Evolutionary conservation across 2,329 filamentous ascomycete genomes (phyloP), one percentile per base, ranked within the genome.

Genomic region (Penicillium sp.): DNA sequence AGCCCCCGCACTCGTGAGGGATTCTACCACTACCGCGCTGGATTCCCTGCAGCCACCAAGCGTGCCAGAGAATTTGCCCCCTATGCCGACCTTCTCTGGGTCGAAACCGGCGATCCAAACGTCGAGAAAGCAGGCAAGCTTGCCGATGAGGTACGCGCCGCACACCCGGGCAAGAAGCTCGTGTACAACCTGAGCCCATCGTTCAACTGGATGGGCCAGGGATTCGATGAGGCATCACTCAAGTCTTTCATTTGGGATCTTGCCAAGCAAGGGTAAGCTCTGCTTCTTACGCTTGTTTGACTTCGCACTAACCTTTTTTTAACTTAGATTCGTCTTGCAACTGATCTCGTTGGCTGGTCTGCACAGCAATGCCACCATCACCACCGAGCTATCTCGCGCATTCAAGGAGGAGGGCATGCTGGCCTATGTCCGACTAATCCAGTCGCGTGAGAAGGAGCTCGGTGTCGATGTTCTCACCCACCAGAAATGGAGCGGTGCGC

Each of bases 131-230:
- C 86, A 0, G 71, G 76, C 3, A 72, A 75, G 34, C 87, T 98
- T 35, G 85, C 85, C 9, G 75, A 76, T 8, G 77, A 87, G 30
- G 92, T 98, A 44, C 79, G 84, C 37, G 66, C 70, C 0, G 71
- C 68, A 3, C 72, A 78, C 54, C 86, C 88, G 0, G 80, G 78
- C 44, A 96, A 96, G 75, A 84, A 85, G 23, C 76, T 98, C 15
- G 90, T 96, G 0, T 98, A 98, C 71, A 98, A 98, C 69, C 76
- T 98, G 1, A 89, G 83, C 3, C 92, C 92, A 1, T 94, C 86
- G 6, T 98, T 98, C 76, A 96, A 98, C 73, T 98, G 92, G 92
- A 92, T 93, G 79, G 80, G 80, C 8, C 89, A 96, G 61, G 92
- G 90, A 18, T 98, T 96, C 67, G 82, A 77, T 2, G 80, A 88